phyloP scores from a whole-genome alignment of 73 alveolate species.

The Stentor coeruleus region DNA sequence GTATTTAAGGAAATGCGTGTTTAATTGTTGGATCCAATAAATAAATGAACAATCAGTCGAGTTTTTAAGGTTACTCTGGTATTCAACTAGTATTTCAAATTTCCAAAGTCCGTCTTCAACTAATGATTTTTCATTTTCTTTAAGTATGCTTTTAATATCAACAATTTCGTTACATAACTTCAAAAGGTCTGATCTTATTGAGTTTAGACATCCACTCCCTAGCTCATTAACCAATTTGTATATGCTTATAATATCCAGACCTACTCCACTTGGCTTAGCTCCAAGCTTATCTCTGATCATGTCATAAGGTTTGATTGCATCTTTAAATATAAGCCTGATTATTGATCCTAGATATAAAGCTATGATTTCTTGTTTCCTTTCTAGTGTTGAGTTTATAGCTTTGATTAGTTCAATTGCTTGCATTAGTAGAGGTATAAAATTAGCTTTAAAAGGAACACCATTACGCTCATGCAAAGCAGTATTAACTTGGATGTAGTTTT shows the following conservation, averaged over 20 bases:
- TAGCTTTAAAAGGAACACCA: slow-evolving; percentile 34
- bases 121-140: slow-evolving; percentile 22
- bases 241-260: not conserved
- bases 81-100: slow-evolving; percentile 32
- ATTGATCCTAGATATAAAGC: slow-evolving; percentile 5
- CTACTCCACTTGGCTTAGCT: not conserved
- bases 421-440: slow-evolving; percentile 23
- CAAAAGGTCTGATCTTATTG: slow-evolving; percentile 30
- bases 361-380: slow-evolving; percentile 22
- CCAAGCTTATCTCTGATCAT: slow-evolving; percentile 3
- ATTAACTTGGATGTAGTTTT: slow-evolving; percentile 20
- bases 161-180: slow-evolving; percentile 27
- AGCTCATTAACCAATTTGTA: slow-evolving; percentile 9
- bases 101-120: slow-evolving; percentile 31
- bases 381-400: slow-evolving; percentile 28
- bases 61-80: slow-evolving; percentile 43
- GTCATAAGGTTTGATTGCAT: slow-evolving; percentile 16
- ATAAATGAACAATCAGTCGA: slow-evolving; percentile 73
- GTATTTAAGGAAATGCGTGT: slow-evolving; percentile 56
- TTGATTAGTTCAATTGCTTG: slow-evolving; percentile 28
- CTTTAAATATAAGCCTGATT: slow-evolving; percentile 7
- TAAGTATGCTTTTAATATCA: slow-evolving; percentile 26
- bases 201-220: slow-evolving; percentile 9
- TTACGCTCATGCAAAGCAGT: slow-evolving; percentile 28
- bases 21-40: slow-evolving; percentile 75